Percentiles rank a stretch among this genome's conserved stretches.
Conservation (phyloP, 1,139 yeast species). For the Geotrichum carabidarum region DNA sequence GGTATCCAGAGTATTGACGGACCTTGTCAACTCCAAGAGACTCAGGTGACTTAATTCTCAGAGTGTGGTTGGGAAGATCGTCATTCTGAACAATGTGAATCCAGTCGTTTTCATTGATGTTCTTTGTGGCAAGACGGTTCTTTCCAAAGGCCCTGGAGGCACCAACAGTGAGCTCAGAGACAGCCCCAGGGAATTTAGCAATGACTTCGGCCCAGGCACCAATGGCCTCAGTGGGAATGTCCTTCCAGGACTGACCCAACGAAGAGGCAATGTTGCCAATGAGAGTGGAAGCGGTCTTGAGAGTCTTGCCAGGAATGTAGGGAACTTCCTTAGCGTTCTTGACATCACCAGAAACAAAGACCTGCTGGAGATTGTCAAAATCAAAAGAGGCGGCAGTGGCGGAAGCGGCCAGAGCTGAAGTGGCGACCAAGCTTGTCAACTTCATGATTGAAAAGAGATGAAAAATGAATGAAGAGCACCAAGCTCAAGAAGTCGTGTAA, state of each 20-base stretch:
- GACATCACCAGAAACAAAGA: constrained; percentile 10
- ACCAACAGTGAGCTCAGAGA: constrained; percentile 19
- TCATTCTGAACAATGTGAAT: constrained; percentile 15
- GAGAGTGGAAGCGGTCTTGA: constrained; percentile 15
- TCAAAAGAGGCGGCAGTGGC: constrained; percentile 16
- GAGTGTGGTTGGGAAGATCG: constrained; percentile 18
- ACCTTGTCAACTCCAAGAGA: constrained; percentile 63
- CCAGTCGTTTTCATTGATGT: constrained; percentile 17
- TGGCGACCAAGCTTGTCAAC: constrained; percentile 12
- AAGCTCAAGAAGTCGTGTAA: background rate
- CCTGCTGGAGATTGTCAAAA: constrained; percentile 17
- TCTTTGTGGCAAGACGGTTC: background rate
- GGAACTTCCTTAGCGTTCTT: constrained; percentile 5
- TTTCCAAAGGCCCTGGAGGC: constrained; percentile 11
- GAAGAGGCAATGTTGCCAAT: constrained; percentile 26
- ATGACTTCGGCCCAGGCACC: constrained; percentile 32
- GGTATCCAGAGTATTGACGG: constrained; percentile 80
- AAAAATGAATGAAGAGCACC: background rate
- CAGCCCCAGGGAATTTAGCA: constrained; percentile 18
- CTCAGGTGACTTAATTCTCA: constrained; percentile 49
- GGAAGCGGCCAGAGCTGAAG: constrained; percentile 14
- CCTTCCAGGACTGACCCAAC: constrained; percentile 29
- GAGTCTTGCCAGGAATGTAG: constrained; percentile 5
- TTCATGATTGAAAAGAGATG: constrained; percentile 4
- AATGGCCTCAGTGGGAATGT: constrained; percentile 29